Conservation (phyloP, 108 stramenopile species). For the Nitzschia sp. region DNA sequence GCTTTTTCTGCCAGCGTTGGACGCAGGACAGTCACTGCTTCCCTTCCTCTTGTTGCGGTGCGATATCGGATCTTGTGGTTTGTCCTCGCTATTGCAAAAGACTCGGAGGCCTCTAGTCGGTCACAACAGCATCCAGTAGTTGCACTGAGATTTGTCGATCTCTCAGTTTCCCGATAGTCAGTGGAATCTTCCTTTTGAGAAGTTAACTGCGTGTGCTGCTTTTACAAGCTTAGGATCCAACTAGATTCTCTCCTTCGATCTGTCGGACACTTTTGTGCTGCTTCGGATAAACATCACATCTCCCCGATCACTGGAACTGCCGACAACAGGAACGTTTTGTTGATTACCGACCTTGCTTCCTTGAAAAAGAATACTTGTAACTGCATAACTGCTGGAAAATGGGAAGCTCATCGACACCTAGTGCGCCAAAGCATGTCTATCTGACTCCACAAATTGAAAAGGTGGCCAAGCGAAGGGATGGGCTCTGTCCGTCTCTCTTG, state of each 20-base stretch:
- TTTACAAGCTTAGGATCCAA: not conserved
- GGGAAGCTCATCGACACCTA: conserved; percentile 1
- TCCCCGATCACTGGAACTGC: too few species aligned
- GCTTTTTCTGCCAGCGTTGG: too few species aligned
- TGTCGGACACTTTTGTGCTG: not conserved
- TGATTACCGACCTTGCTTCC: not conserved
- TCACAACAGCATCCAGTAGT: conserved; percentile 1
- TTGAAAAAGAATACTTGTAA: not conserved
- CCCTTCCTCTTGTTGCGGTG: too few species aligned
- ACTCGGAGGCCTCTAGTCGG: conserved; percentile 3
- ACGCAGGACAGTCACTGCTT: too few species aligned
- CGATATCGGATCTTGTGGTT: conserved; percentile 2
- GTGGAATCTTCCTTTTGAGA: not conserved
- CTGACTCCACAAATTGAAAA: conserved; percentile 53
- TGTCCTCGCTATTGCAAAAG: not conserved
- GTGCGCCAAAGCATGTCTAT: conserved; percentile 25
- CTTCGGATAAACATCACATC: not conserved
- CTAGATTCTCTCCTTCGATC: not conserved
- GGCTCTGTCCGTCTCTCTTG: conserved; percentile 39
- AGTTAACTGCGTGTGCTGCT: not conserved
- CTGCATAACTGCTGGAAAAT: not conserved
- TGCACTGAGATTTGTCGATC: not conserved
- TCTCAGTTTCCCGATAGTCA: not conserved
- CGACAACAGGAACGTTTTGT: too few species aligned
- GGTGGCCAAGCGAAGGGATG: conserved; percentile 37